These are phyloP conservation scores for Climacium dendroides DNA, from an alignment of 225 moss, liverwort and hornwort genomes.

Conservation along the genomic window DNA sequence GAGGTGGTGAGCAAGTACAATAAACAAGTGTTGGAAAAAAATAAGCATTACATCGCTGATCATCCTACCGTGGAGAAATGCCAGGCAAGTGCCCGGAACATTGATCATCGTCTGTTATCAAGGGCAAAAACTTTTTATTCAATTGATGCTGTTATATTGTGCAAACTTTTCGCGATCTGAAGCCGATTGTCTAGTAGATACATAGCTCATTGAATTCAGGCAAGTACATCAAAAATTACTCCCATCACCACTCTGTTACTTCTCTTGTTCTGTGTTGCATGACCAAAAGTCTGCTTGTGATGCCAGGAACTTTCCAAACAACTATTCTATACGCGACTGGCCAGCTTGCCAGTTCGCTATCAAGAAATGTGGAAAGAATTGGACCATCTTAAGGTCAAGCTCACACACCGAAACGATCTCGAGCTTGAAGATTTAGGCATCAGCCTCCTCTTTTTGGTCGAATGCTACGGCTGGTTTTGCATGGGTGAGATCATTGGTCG, in stretches of 20 bases:
- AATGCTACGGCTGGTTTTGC: constrained; percentile 84
- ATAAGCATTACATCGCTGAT: constrained; percentile 50
- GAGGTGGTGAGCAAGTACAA: constrained; percentile 47
- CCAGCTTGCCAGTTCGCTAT: constrained; percentile 75
- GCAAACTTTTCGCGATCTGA: neutral
- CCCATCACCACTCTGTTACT: neutral
- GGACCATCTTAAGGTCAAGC: constrained; percentile 58
- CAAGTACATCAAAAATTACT: neutral
- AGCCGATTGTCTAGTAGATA: neutral
- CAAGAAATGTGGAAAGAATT: constrained; percentile 69
- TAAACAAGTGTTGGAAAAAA: constrained; percentile 55
- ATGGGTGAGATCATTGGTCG: constrained; percentile 80
- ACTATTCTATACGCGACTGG: constrained; percentile 9
- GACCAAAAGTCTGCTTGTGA: neutral
- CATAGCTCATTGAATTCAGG: neutral
- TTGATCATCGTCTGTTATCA: neutral
- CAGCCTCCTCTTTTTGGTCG: constrained; percentile 50
- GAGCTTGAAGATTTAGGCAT: constrained; percentile 65
- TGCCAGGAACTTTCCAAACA: constrained; percentile 6
- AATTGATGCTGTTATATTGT: neutral
- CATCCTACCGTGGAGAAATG: constrained; percentile 74
- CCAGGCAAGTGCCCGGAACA: constrained; percentile 24
- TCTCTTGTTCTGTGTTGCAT: neutral
- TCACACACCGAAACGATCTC: constrained; percentile 49
- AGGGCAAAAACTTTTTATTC: neutral